Conservation (phyloP, 352 stramenopile species). For the Globisporangium uncinulatum region DNA sequence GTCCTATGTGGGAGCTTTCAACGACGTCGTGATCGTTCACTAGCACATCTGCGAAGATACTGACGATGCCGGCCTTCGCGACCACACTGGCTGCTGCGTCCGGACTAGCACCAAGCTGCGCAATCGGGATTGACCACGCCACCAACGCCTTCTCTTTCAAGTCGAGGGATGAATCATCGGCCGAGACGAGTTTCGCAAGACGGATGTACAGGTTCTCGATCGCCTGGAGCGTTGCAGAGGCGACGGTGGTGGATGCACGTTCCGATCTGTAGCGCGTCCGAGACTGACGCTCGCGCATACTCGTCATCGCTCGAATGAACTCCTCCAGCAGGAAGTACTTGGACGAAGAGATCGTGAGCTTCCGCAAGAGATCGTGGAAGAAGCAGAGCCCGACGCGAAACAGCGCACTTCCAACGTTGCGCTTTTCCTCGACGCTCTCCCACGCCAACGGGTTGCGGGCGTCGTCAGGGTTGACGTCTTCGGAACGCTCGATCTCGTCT, state of each 20-base stretch:
- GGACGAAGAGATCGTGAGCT: constrained; percentile 36
- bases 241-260: background rate
- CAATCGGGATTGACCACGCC: constrained; percentile 22
- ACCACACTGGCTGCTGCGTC: constrained; percentile 10
- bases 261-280: background rate
- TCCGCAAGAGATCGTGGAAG: constrained; percentile 46
- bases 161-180: constrained; percentile 24
- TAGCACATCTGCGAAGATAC: constrained; percentile 9
- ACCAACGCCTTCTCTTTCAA: constrained; percentile 44
- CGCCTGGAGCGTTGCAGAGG: constrained; percentile 9
- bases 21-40: constrained; percentile 2
- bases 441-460: background rate
- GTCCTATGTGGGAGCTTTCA: background rate
- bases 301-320: constrained; percentile 10
- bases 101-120: constrained; percentile 1
- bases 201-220: constrained; percentile 59
- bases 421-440: constrained; percentile 7
- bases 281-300: background rate
- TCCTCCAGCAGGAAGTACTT: constrained; percentile 36
- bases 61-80: constrained; percentile 14
- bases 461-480: background rate
- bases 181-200: constrained; percentile 32
- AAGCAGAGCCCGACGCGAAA: constrained; percentile 30
- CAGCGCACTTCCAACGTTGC: constrained; percentile 16
- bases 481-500: constrained; percentile 28